Percentiles rank a stretch among this genome's conserved stretches.
Evolutionary conservation across 768 basidiomycete genomes (phyloP).

Genomic region (Lyophyllum semitale): DNA sequence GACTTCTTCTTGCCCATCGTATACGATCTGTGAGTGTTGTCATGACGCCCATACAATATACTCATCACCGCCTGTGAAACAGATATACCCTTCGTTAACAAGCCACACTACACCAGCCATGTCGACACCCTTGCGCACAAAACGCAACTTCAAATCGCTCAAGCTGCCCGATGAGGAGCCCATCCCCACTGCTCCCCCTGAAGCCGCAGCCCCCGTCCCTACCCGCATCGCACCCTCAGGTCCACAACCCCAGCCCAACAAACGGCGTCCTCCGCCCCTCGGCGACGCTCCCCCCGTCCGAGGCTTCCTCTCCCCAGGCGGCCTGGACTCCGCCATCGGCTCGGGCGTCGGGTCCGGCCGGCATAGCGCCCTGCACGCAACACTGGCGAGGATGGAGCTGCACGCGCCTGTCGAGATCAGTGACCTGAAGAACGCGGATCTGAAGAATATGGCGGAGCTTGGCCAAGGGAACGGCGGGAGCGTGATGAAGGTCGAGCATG

Average conservation of each 20-base stretch:
- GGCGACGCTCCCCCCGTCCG: conserved; percentile 44
- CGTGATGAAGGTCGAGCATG: conserved; percentile 93
- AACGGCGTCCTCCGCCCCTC: conserved; percentile 67
- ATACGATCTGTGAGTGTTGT: background rate
- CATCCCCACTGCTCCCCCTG: conserved; percentile 26
- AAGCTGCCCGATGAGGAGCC: conserved; percentile 62
- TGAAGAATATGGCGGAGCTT: conserved; percentile 85
- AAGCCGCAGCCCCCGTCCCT: conserved; percentile 44
- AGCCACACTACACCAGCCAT: background rate
- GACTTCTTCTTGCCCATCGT: no score
- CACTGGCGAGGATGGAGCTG: conserved; percentile 83
- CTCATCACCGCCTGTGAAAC: background rate
- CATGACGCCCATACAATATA: background rate
- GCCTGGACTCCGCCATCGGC: conserved; percentile 12
- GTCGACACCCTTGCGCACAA: conserved; percentile 68
- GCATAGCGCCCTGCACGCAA: conserved; percentile 74
- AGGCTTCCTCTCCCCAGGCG: conserved; percentile 13
- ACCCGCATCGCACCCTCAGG: conserved; percentile 16
- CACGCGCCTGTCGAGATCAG: conserved; percentile 75
- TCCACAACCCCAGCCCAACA: conserved; percentile 25
- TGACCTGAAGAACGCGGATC: conserved; percentile 83
- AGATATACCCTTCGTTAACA: background rate
- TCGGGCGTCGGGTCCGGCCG: conserved; percentile 34
- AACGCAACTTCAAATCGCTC: conserved; percentile 88
- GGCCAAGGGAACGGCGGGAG: conserved; percentile 98